Base-by-base conservation (phyloP, 1,284 basidiomycete species). In the Xerocomus minutiporus region DNA sequence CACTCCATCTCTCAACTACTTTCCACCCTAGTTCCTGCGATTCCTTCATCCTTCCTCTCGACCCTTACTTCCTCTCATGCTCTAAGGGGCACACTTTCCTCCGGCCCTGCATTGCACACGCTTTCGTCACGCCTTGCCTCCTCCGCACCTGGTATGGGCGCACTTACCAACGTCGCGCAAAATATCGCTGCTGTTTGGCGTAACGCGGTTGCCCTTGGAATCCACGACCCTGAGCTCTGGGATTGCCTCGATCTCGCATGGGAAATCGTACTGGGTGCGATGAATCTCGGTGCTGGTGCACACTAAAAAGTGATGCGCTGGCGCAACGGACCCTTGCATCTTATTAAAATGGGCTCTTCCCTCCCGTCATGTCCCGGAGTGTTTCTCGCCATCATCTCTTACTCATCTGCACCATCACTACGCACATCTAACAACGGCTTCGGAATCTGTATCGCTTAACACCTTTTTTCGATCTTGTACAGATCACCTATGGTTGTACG, bases 151-250 rank as follows among this genome's bases (percentile, higher is more conserved):
- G 65, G 66, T 25, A 70, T 81, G 56, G 71, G 74, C 46, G 75
- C 72, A 0, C 72, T 86, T 13, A 78, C 77, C 40, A 71, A 73
- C n/a, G 76, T 80, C 55, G 78, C 81, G 2, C 76, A 79, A n/a
- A 78, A 81, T 59, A 76, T 87, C 34, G 87, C 84, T 61, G 84
- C 83, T 49, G 73, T 89, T 15, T 91, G 88, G 88, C 77, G 81
- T 56, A 84, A 88, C 61, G 76, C 83, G 58, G 80, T 81, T 46
- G 78, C 82, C 2, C 79, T 91, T 36, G 86, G 86, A n/a, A 61
- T 90, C 5, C 74, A 77, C 54, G 81, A 86, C 57, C 74, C 77
- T 15, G 78, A 79, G 41, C 73, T 88, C 25, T 91, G 88, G 88
- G 77, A 80, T 51, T 79, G 80, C 50, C 68, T 90, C 57, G 82